Evolutionary conservation across 345 rosid species (phyloP).

Genomic region (Orychophragmus violaceus): DNA sequence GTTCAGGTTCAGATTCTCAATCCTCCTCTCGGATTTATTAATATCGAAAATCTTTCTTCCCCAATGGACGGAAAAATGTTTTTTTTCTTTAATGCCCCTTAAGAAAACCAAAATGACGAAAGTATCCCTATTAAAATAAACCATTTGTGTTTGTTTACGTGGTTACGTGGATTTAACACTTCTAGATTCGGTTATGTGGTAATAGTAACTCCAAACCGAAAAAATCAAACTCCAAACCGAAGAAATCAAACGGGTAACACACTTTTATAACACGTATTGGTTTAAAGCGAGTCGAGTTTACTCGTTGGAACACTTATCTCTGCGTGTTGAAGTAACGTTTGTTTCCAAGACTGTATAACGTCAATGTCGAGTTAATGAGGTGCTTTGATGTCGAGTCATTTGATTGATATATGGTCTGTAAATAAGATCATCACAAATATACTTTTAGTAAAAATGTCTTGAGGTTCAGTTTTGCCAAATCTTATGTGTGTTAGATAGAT

Average conservation of each 20-base stretch:
- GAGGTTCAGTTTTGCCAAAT: background rate
- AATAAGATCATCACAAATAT: too few relatives aligned
- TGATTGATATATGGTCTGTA: too few relatives aligned
- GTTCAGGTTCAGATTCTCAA: slow-evolving; percentile 10
- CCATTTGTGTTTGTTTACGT: slow-evolving; percentile 10
- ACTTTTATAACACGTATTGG: background rate
- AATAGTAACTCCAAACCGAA: background rate
- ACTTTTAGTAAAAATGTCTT: too few relatives aligned
- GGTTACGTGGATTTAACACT: slow-evolving; percentile 14
- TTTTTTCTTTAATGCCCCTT: background rate
- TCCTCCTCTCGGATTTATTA: slow-evolving; percentile 18
- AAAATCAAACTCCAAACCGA: background rate
- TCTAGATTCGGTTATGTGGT: slow-evolving; percentile 10
- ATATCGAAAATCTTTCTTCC: slow-evolving; percentile 18
- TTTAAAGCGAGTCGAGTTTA: too few relatives aligned
- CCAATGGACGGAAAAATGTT: slow-evolving; percentile 17
- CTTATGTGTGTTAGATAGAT: background rate
- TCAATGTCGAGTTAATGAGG: too few relatives aligned
- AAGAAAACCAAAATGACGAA: background rate
- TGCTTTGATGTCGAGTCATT: too few relatives aligned
- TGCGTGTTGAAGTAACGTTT: too few relatives aligned
- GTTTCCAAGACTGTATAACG: too few relatives aligned
- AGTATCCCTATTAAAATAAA: background rate
- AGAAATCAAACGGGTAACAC: background rate
- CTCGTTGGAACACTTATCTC: too few relatives aligned